Evolutionary conservation across 768 basidiomycete genomes (phyloP).

Genomic region (Amanita rimosa): DNA sequence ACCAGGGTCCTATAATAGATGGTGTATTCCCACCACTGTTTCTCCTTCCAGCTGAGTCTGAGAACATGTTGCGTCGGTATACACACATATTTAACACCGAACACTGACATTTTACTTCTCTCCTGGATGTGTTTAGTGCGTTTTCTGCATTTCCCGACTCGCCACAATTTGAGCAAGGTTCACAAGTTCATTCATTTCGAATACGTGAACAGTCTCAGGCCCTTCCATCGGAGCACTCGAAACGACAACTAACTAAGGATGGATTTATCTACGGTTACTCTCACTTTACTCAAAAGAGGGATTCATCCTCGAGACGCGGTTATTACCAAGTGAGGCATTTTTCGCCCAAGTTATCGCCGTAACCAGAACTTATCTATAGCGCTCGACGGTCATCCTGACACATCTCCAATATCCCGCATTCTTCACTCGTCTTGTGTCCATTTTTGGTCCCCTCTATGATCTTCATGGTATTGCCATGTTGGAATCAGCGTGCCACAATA

Average conservation of each 20-base stretch:
- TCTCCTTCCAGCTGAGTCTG: slow-evolving; percentile 54
- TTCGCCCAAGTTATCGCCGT: background rate
- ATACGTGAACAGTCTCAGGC: slow-evolving; percentile 41
- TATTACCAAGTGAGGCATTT: slow-evolving; percentile 56
- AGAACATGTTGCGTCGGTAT: slow-evolving; percentile 64
- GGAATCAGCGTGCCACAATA: slow-evolving; percentile 79
- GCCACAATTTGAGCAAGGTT: slow-evolving; percentile 73
- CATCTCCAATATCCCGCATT: slow-evolving; percentile 75
- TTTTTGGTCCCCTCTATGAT: slow-evolving; percentile 68
- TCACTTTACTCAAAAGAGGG: slow-evolving; percentile 62
- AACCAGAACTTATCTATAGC: slow-evolving; percentile 24
- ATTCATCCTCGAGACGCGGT: slow-evolving; percentile 58
- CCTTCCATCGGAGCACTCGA: slow-evolving; percentile 10
- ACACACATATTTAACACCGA: background rate
- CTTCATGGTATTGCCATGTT: slow-evolving; percentile 69
- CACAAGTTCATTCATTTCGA: slow-evolving; percentile 79
- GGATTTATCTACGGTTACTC: slow-evolving; percentile 73
- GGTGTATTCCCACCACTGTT: slow-evolving; percentile 58
- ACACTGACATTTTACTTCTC: background rate
- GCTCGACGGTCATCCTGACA: slow-evolving; percentile 73
- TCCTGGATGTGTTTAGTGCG: slow-evolving; percentile 36
- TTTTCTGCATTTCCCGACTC: slow-evolving; percentile 93
- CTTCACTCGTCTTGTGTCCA: slow-evolving; percentile 54
- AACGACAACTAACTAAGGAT: slow-evolving; percentile 33
- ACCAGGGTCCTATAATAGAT: slow-evolving; percentile 71